Evolutionary conservation across 306 rosid species (phyloP), one percentile per base, ranked within the genome.

Genomic region (Erythrophleum fordii): DNA sequence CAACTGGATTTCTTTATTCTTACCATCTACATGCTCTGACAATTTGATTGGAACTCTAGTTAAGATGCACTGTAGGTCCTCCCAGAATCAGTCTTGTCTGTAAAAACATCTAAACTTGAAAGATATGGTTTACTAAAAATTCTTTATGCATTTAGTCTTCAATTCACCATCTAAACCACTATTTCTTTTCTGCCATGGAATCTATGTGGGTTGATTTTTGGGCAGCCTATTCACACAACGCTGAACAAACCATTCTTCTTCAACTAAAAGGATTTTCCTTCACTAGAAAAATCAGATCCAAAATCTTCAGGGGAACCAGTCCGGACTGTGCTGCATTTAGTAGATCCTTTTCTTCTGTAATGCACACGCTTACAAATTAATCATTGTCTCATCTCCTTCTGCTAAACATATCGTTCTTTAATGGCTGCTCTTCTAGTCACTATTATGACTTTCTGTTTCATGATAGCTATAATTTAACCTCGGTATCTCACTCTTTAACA

Each of bases 321-420:
- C 68, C 46, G 39, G 73, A 56, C 77, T 39, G 48, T 17, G 77
- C 77, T 25, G 52, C 83, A 28, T 39, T 44, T 5, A 39, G 17
- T 41, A 46, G 49, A 70, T 55, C 79, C 56, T 72, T 77, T 66
- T 55, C 69, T 66, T 65, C 49, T 14, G 29, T 72, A 64, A 34
- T 70, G 64, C 44, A 46, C 76, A 76, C 59, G 44, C 39, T 76
- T 58, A 65, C 23, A 79, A 72, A 79, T 66, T 26, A 56, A 72
- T 16, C 55, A 72, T 20, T 67, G 73, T 82, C 66, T 49, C 84
- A 76, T 39, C 62, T 69, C 69, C 69, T 28, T 73, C 65, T 20
- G 71, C 52, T 76, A 71, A 31, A 5, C 28, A 39, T 29, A 41
- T 18, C n/a, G 45, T 18, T 80, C 69, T 78, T 79, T 39, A 66